These are phyloP conservation scores for Geosmithia morbida DNA, from an alignment of 2,329 filamentous ascomycete genomes.

Conservation along the genomic window DNA sequence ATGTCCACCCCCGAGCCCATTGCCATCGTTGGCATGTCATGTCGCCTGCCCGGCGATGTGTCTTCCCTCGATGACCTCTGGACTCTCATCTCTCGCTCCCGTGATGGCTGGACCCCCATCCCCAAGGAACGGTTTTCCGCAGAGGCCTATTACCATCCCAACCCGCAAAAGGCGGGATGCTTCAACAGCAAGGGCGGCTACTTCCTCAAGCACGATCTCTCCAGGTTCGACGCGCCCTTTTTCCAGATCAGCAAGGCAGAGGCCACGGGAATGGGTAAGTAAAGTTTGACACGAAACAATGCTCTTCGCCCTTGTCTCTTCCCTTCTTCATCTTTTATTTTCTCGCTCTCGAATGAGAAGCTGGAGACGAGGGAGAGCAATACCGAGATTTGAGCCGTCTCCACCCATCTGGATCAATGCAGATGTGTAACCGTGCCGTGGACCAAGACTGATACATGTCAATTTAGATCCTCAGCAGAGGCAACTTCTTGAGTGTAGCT, in stretches of 20 bases:
- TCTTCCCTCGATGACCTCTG: slow-evolving; percentile 27
- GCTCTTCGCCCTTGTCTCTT: too few relatives aligned
- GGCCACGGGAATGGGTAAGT: slow-evolving; percentile 21
- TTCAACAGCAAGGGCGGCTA: slow-evolving; percentile 12
- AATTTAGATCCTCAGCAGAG: slow-evolving; percentile 34
- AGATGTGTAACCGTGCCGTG: too few relatives aligned
- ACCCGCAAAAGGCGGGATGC: slow-evolving; percentile 21
- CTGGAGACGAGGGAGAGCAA: too few relatives aligned
- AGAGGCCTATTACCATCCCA: slow-evolving; percentile 24
- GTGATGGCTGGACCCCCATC: slow-evolving; percentile 24
- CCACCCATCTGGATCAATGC: too few relatives aligned
- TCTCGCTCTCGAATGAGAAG: too few relatives aligned
- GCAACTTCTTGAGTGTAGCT: slow-evolving; percentile 35
- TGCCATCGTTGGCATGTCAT: slow-evolving; percentile 32
- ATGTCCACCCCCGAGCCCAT: slow-evolving; percentile 13
- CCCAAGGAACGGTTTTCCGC: slow-evolving; percentile 32
- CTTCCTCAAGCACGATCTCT: slow-evolving; percentile 30
- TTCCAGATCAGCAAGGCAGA: slow-evolving; percentile 37
- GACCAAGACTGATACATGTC: too few relatives aligned
- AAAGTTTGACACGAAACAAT: too few relatives aligned
- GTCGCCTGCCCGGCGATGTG: slow-evolving; percentile 28
- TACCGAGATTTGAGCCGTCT: too few relatives aligned
- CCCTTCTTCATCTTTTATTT: too few relatives aligned
- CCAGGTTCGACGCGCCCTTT: slow-evolving; percentile 35
- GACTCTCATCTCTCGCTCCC: slow-evolving; percentile 24